Conservation (phyloP, 129 eudicot genomes). For the Arctium minus region DNA sequence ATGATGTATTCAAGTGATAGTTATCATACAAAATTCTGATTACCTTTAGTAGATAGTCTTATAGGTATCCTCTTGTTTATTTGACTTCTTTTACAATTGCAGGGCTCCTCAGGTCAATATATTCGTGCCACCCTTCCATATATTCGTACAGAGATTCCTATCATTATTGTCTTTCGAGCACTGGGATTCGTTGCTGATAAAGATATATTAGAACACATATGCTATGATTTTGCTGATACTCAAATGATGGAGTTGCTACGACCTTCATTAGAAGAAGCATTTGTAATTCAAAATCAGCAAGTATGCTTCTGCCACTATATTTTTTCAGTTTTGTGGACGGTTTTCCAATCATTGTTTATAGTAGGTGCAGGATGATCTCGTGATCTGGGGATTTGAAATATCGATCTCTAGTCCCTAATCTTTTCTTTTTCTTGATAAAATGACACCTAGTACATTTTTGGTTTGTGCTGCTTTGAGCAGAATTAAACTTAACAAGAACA, state of each 20-base stretch:
- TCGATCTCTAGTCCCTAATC: background rate
- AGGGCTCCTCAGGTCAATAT: slow-evolving; percentile 97
- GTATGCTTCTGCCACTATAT: slow-evolving; percentile 24
- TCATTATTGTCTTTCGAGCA: slow-evolving; percentile 84
- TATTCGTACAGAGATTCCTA: slow-evolving; percentile 86
- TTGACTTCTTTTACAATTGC: slow-evolving; percentile 8
- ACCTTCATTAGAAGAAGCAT: slow-evolving; percentile 96
- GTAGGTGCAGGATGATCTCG: background rate
- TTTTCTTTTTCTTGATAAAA: background rate
- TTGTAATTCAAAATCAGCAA: slow-evolving; percentile 93
- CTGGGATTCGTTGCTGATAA: slow-evolving; percentile 95
- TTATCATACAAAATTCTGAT: background rate
- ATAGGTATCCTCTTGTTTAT: background rate
- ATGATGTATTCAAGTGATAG: background rate
- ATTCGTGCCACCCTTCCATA: slow-evolving; percentile 95
- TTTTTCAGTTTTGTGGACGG: background rate
- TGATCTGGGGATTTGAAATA: background rate
- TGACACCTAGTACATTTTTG: background rate
- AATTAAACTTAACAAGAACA: background rate
- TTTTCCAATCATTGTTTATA: background rate
- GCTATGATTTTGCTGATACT: slow-evolving; percentile 90
- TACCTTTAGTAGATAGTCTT: background rate
- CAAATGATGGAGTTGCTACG: slow-evolving; percentile 98
- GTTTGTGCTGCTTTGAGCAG: background rate
- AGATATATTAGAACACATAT: slow-evolving; percentile 86